These are phyloP conservation scores for Clarireedia paspali DNA, from an alignment of 2,329 filamentous ascomycete species.

Conservation along the genomic window DNA sequence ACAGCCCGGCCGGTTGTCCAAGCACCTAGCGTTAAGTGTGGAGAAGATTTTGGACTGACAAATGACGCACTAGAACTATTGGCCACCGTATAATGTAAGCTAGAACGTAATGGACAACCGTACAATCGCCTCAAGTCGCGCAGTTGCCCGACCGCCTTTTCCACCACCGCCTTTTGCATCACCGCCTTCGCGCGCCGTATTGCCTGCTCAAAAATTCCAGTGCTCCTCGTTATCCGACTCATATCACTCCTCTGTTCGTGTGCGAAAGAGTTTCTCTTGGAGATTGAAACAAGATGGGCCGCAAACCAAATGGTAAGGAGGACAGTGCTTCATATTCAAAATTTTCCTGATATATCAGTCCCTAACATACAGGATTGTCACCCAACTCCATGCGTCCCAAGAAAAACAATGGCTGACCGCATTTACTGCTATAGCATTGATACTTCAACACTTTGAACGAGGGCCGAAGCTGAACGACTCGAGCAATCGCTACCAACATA, in stretches of 20 bases:
- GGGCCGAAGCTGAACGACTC: constrained; percentile 81
- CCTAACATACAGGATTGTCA: neutral
- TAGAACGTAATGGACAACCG: too few species aligned
- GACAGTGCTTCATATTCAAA: neutral
- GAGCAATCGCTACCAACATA: constrained; percentile 87
- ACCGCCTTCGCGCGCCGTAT: neutral
- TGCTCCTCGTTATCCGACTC: too few species aligned
- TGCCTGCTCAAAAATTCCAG: neutral
- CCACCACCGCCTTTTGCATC: neutral
- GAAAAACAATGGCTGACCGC: constrained; percentile 9
- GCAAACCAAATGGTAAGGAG: constrained; percentile 23
- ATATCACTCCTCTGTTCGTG: neutral
- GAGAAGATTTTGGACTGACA: too few species aligned
- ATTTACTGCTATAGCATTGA: constrained; percentile 39
- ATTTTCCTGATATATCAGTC: neutral
- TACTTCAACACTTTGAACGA: constrained; percentile 81
- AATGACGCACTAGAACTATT: too few species aligned
- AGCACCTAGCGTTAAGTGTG: too few species aligned
- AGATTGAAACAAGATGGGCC: constrained; percentile 14
- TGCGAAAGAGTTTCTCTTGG: neutral
- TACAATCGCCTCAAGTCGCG: too few species aligned
- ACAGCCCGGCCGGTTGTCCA: too few species aligned
- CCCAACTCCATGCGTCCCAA: neutral
- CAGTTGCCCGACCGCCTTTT: neutral
- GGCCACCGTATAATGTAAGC: too few species aligned